These are phyloP conservation scores for Paralagenidium karlingii DNA, from an alignment of 352 stramenopile species.

Conservation along the genomic window DNA sequence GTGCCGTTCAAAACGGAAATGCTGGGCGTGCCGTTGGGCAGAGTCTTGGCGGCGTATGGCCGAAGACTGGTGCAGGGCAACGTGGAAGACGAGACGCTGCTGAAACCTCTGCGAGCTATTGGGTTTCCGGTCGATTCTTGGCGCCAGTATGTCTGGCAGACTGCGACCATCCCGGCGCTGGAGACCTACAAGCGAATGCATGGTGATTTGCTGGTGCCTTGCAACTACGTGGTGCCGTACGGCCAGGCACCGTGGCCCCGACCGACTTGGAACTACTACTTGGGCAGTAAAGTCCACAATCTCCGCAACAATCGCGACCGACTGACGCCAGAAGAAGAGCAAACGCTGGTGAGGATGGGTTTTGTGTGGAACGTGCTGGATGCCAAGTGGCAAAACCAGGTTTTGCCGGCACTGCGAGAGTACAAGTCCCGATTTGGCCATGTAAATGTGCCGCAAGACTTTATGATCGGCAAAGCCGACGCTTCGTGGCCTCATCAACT, in stretches of 20 bases:
- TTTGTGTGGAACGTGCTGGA: constrained; percentile 26
- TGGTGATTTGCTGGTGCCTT: constrained; percentile 51
- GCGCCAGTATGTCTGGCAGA: no score
- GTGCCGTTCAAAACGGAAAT: no score
- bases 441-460: constrained; percentile 45
- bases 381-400: constrained; percentile 16
- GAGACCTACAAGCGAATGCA: constrained; percentile 43
- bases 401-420: no score
- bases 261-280: constrained; percentile 28
- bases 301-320: constrained; percentile 32
- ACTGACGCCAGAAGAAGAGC: constrained; percentile 32
- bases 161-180: constrained; percentile 22
- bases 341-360: constrained; percentile 61
- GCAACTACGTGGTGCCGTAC: constrained; percentile 42
- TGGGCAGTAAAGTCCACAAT: constrained; percentile 49
- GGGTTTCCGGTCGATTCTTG: no score
- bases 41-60: no score
- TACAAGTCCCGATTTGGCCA: constrained; percentile 35
- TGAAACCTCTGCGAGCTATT: constrained; percentile 11
- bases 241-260: constrained; percentile 29
- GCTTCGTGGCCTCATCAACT: constrained; percentile 30
- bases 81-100: no score
- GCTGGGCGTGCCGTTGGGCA: no score
- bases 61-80: no score
- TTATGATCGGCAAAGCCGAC: constrained; percentile 28